Evolutionary conservation across 2,329 filamentous ascomycete genomes (phyloP).

Genomic region (Fusarium dimerum): DNA sequence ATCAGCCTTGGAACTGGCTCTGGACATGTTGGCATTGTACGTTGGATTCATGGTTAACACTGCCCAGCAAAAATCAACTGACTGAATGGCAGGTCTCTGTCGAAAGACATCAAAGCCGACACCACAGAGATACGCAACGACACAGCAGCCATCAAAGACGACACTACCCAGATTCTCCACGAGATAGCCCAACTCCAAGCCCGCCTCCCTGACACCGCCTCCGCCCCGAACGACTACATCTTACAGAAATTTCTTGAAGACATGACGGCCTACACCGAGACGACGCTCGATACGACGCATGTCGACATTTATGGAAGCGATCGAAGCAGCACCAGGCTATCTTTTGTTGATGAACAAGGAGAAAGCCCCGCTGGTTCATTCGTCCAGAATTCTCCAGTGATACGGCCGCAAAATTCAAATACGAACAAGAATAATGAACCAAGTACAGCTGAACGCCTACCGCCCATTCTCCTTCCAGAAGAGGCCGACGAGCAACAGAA

Average conservation of each 20-base stretch:
- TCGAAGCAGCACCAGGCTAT: background rate
- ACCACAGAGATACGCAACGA: background rate
- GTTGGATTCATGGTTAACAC: background rate
- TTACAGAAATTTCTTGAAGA: slow-evolving; percentile 11
- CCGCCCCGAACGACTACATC: slow-evolving; percentile 1
- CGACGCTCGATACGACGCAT: background rate
- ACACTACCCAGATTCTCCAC: slow-evolving; percentile 4
- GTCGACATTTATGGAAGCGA: background rate
- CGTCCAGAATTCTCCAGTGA: background rate
- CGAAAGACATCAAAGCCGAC: slow-evolving; percentile 6
- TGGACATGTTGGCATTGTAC: slow-evolving; percentile 6
- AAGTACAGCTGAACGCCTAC: no score
- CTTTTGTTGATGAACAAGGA: background rate
- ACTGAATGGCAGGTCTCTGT: background rate
- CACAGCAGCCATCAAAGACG: slow-evolving; percentile 9
- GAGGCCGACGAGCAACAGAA: no score
- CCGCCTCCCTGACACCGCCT: background rate
- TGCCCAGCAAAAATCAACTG: background rate
- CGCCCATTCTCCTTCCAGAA: no score
- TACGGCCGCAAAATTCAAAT: no score
- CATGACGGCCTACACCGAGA: slow-evolving; percentile 10
- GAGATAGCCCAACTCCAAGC: slow-evolving; percentile 8
- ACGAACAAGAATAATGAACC: no score
- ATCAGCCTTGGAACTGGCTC: slow-evolving; percentile 4
- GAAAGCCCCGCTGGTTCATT: no score